phyloP scores from a whole-genome alignment of 169 alveolate species.

The Cyclospora cayetanensis region DNA sequence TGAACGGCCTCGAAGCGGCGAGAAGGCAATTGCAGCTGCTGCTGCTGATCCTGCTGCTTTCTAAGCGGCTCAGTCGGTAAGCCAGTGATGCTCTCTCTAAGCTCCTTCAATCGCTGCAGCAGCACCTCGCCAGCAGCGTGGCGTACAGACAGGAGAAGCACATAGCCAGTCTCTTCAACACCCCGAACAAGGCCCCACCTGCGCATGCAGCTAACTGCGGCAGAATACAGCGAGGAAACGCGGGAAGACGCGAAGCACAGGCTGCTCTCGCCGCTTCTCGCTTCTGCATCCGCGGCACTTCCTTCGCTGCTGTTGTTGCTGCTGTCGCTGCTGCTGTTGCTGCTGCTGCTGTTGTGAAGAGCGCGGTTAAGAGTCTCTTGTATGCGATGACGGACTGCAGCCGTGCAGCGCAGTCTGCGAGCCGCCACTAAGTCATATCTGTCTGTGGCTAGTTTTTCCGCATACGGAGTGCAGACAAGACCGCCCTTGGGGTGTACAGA shows the following conservation, averaged over 20 bases:
- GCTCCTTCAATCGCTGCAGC: neutral
- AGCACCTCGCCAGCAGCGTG: too few species aligned
- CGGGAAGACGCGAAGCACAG: neutral
- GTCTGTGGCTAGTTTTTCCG: neutral
- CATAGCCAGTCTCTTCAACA: too few species aligned
- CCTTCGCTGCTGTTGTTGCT: neutral
- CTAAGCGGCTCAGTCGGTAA: neutral
- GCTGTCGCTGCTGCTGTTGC: slow-evolving; percentile 21
- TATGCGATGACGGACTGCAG: neutral
- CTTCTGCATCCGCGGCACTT: neutral
- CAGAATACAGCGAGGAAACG: too few species aligned
- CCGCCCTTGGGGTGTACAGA: neutral
- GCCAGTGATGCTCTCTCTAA: neutral
- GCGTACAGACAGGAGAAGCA: too few species aligned
- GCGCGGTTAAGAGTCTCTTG: neutral
- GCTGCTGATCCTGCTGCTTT: neutral
- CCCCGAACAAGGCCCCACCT: too few species aligned
- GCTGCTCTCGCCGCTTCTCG: neutral
- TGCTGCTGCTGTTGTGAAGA: slow-evolving; percentile 24
- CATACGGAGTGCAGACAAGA: neutral
- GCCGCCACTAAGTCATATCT: neutral
- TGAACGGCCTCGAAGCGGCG: too few species aligned
- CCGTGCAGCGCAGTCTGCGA: slow-evolving; percentile 12
- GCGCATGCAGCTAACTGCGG: too few species aligned
- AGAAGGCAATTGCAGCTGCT: too few species aligned